Evolutionary conservation across 768 basidiomycete genomes (phyloP).

Genomic region (Mycena haematopus): DNA sequence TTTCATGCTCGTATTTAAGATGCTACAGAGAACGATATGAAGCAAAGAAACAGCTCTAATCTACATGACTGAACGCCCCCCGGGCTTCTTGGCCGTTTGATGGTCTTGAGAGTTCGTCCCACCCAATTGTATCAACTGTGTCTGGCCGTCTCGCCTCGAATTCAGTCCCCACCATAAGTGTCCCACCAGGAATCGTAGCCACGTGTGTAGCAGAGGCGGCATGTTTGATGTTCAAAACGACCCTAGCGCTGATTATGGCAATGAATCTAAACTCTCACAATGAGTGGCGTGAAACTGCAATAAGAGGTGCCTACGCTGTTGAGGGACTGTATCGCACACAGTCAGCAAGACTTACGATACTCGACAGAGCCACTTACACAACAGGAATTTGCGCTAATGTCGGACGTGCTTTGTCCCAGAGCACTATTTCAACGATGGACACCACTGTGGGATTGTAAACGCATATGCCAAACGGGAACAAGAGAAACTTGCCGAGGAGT

Average conservation of each 20-base stretch:
- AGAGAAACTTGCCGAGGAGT: conserved; percentile 4
- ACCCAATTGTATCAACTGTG: background rate
- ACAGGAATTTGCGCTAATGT: conserved; percentile 8
- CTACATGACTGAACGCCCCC: too few species aligned
- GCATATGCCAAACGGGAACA: background rate
- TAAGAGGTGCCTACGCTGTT: conserved; percentile 3
- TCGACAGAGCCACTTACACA: background rate
- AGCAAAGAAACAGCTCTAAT: too few species aligned
- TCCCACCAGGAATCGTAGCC: background rate
- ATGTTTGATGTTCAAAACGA: conserved; percentile 14
- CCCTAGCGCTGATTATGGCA: conserved; percentile 12
- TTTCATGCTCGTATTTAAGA: too few species aligned
- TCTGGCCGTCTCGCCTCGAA: background rate
- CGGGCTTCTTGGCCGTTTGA: too few species aligned
- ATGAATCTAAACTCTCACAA: background rate
- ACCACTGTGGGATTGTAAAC: conserved; percentile 5
- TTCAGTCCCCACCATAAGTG: background rate
- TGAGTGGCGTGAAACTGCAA: background rate
- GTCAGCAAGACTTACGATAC: background rate
- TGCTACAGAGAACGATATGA: too few species aligned
- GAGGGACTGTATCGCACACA: background rate
- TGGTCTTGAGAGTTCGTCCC: background rate
- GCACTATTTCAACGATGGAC: background rate
- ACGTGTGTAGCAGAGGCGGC: background rate
- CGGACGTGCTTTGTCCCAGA: conserved; percentile 7